Evolutionary conservation across 2,329 filamentous ascomycete genomes (phyloP).

Genomic region (Helminthosporium solani): DNA sequence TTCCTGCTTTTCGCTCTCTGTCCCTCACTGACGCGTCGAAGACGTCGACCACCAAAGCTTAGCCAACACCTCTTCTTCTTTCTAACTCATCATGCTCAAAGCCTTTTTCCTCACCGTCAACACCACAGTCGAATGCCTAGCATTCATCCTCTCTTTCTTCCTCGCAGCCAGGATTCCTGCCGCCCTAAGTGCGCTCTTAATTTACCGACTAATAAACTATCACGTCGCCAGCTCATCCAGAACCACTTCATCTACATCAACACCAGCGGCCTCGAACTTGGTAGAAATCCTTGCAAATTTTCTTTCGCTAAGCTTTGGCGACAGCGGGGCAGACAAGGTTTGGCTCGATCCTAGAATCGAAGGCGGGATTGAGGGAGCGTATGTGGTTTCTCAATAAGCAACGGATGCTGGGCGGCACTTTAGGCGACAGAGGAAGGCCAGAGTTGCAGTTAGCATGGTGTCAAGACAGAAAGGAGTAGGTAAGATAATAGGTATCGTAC

Average conservation of each 20-base stretch:
- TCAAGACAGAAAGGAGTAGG: no score
- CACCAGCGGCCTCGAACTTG: conserved; percentile 8
- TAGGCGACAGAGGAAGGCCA: no score
- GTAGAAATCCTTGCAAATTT: conserved; percentile 40
- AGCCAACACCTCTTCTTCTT: background rate
- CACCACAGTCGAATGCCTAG: conserved; percentile 9
- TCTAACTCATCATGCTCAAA: conserved; percentile 6
- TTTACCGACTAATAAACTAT: conserved; percentile 42
- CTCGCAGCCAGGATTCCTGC: conserved; percentile 12
- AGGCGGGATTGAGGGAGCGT: conserved; percentile 39
- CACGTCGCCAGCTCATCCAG: conserved; percentile 21
- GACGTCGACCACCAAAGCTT: no score
- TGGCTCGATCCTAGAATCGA: conserved; percentile 36
- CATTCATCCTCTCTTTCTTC: conserved; percentile 10
- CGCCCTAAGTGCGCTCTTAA: conserved; percentile 35
- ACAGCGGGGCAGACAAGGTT: conserved; percentile 50
- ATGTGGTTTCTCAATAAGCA: no score
- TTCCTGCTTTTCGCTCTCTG: background rate
- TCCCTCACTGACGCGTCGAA: background rate
- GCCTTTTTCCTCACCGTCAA: conserved; percentile 11
- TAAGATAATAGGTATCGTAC: no score
- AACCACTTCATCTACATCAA: conserved; percentile 22
- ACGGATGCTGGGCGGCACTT: no score
- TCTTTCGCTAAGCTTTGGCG: conserved; percentile 43
- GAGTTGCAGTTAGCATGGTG: no score